These are phyloP conservation scores for Acacia acuminata DNA, from an alignment of 306 rosid genomes.

Conservation along the genomic window DNA sequence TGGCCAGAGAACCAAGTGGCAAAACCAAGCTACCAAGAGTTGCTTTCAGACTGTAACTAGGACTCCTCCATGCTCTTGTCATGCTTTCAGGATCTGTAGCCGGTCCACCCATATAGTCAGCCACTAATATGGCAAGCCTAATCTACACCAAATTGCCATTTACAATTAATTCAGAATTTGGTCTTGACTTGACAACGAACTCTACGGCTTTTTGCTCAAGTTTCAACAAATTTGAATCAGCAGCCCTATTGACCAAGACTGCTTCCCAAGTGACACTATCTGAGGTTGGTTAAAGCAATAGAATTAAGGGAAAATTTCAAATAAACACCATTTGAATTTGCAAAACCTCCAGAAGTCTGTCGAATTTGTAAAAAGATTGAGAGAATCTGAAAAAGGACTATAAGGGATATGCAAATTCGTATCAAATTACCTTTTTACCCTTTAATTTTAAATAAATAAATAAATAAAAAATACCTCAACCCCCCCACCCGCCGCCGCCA, in stretches of 20 bases:
- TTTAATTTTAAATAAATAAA: too few relatives aligned
- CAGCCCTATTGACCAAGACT: conserved; percentile 78
- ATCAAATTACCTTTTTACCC: too few relatives aligned
- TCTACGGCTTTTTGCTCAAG: conserved; percentile 77
- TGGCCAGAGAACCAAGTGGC: conserved; percentile 88
- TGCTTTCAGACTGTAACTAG: conserved; percentile 72
- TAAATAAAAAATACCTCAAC: too few relatives aligned
- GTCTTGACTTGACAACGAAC: conserved; percentile 60
- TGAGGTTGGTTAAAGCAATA: conserved; percentile 40
- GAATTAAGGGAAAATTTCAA: too few relatives aligned
- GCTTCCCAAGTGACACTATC: conserved; percentile 90
- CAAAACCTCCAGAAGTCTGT: too few relatives aligned
- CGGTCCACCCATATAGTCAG: conserved; percentile 93
- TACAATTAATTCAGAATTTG: conserved; percentile 55
- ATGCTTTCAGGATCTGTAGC: conserved; percentile 83
- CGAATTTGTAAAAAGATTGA: too few relatives aligned
- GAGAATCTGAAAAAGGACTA: too few relatives aligned
- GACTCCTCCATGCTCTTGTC: conserved; percentile 81
- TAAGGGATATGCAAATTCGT: too few relatives aligned
- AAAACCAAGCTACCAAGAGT: conserved; percentile 97
- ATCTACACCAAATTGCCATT: conserved; percentile 68
- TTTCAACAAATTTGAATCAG: conserved; percentile 84
- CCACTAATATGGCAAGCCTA: conserved; percentile 75
- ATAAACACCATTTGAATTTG: too few relatives aligned
- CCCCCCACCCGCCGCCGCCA: too few relatives aligned